Evolutionary conservation across 768 basidiomycete genomes (phyloP), one percentile per base, ranked within the genome.

Genomic region (Royoungia palumana): DNA sequence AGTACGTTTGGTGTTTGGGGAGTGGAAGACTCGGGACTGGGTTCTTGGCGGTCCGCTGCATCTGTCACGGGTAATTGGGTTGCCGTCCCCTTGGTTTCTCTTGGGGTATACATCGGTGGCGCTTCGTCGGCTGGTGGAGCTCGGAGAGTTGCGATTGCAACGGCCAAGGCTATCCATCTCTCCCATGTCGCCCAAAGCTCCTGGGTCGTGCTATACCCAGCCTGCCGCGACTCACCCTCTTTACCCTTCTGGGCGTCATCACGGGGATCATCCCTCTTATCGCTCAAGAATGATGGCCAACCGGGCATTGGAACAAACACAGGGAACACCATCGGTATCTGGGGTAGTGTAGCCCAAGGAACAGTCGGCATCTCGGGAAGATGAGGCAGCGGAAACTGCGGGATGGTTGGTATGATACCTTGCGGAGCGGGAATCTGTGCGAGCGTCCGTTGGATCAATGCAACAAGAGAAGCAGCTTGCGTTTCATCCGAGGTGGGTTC

Each of bases 241-340:
- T 62, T 69, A 27, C 66, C 61, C 44, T 66, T 68, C 35, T 55
- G 41, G 40, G 48, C 58, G 35, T 53, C 49, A 12, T 61, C 61
- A 44, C 62, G 64, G 10, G 57, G 51, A 25, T 58, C 64, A n/a
- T 78, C 72, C 28, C 65, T 70, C 46, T 69, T 70, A 8, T 72
- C 80, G 45, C 81, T 77, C 47, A 84, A 71, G 65, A 89, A 80
- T 16, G 82, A 77, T 1, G 81, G 76, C 81, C 81, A 85, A 19
- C 72, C 75, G 27, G 85, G 79, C 62, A 77, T 66, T 4, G 89
- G 87, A 14, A 90, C 81, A 50, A 83, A 78, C 20, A 90, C 77
- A 16, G 89, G 88, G 76, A 92, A 90, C 12, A 87, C 85, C 68
- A 87, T 74, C 2, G 85, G 85, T 48, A 87, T 75, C 52, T 85